Evolutionary conservation across 495 filamentous ascomycete genomes (phyloP), one percentile per base, ranked within the genome.

Genomic region (Neurospora sp.): DNA sequence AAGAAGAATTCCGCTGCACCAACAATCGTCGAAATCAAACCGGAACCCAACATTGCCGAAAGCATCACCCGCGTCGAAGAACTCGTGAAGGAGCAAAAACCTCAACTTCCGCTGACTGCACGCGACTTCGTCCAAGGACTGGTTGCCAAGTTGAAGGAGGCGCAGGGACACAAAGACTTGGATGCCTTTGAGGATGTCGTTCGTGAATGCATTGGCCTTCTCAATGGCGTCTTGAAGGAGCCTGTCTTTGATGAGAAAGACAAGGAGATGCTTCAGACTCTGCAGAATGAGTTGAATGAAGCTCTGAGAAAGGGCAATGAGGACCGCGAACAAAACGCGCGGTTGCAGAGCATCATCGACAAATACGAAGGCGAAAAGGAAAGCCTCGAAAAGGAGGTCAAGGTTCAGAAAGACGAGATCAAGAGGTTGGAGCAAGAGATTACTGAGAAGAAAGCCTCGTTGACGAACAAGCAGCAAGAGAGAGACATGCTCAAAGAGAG

Each of bases 341-440:
- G 54, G 54, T 35, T 66, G 44, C n/a, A 20, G 18, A 27, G 40
- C 20, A 42, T 72, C 11, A 12, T 18, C 9, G 6, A 69, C 35
- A 23, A 71, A 31, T 40, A 39, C 54, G 54, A 66, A 31, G 20
- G 41, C 8, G 27, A 71, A 23, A 54, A 72, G 39, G 31, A 11
- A 69, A 11, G 35, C 9, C 54, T 69, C 7, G 27, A 42, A 12
- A 18, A 20, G 4, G 23, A 71, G 48, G 14, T 66, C 16, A 41
- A 74, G 40, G 54, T 59, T 16, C 72, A 75, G 18, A 75, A 46
- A 27, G 59, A 72, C 3, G 70, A 74, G 35, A 46, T 75, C 12
- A 31, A 69, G 16, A 39, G 39, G 39, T 39, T 70, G 23, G 46
- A 74, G 66, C 69, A 71, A 35, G 31, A 69, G 3, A 66, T 66